phyloP scores from a whole-genome alignment of 129 eudicot species.

The Helianthus annuus region HanXRQr2.0-SUNRISE NC_035443.2:58522285-58522784 shows the following conservation, averaged over 20 bases:
- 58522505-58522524: constrained; percentile 78
- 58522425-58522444: constrained; percentile 70
- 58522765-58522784: too few species aligned
- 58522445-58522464: constrained; percentile 68
- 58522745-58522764: too few species aligned
- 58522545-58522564: constrained; percentile 66
- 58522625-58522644: constrained; percentile 70
- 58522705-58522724: not conserved
- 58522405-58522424: constrained; percentile 59
- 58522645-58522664: constrained; percentile 55
- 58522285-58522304: constrained; percentile 53
- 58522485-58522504: constrained; percentile 99
- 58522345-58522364: constrained; percentile 67
- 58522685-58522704: not conserved
- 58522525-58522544: constrained; percentile 66
- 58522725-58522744: not conserved
- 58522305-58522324: constrained; percentile 72
- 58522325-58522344: constrained; percentile 81
- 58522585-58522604: constrained; percentile 96
- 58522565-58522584: constrained; percentile 82
- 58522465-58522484: constrained; percentile 96
- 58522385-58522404: constrained; percentile 85
- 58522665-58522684: constrained; percentile 79
- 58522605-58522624: constrained; percentile 76
- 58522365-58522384: constrained; percentile 58